phyloP scores from a whole-genome alignment of 1,284 basidiomycete genomes.

The Golubevia sp. region DNA sequence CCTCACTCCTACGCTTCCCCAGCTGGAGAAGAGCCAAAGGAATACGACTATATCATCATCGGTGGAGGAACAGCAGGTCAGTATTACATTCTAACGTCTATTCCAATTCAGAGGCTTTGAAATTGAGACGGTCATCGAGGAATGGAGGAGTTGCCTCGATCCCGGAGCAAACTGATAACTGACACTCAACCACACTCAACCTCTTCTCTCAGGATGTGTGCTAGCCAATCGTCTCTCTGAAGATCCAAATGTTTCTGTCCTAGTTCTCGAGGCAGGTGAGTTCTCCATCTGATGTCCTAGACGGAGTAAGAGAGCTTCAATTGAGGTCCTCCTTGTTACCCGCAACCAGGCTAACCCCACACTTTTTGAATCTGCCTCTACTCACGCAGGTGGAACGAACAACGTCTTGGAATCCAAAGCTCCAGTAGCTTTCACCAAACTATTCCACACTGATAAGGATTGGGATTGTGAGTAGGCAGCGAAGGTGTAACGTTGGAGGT shows the following conservation, averaged over 20 bases:
- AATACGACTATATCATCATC: conserved; percentile 8
- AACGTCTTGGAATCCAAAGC: conserved; percentile 30
- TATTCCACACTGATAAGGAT: conserved; percentile 34
- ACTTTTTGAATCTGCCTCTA: not conserved
- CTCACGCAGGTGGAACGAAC: conserved; percentile 5
- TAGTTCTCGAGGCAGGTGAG: conserved; percentile 74
- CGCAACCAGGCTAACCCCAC: too few relatives aligned
- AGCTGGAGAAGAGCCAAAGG: conserved; percentile 5
- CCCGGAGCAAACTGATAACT: too few relatives aligned
- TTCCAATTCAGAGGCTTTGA: too few relatives aligned
- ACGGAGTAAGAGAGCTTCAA: too few relatives aligned
- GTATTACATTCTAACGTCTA: not conserved
- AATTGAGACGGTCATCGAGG: too few relatives aligned
- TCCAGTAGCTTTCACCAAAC: conserved; percentile 32
- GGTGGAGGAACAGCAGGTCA: not conserved
- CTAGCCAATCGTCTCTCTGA: conserved; percentile 72
- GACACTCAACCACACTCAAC: too few relatives aligned
- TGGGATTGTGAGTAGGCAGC: conserved; percentile 21
- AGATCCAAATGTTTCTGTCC: conserved; percentile 67
- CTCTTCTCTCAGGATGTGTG: conserved; percentile 73
- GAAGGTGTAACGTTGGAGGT: too few relatives aligned
- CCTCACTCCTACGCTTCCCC: conserved; percentile 6
- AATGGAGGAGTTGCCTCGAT: too few relatives aligned
- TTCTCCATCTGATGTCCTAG: too few relatives aligned
- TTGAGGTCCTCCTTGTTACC: too few relatives aligned